A percentile compares a stretch with the other conserved stretches of the same genome.
These are phyloP conservation scores for Madurella fahalii DNA, from an alignment of 2,329 filamentous ascomycete genomes.

Conservation along the genomic window DNA sequence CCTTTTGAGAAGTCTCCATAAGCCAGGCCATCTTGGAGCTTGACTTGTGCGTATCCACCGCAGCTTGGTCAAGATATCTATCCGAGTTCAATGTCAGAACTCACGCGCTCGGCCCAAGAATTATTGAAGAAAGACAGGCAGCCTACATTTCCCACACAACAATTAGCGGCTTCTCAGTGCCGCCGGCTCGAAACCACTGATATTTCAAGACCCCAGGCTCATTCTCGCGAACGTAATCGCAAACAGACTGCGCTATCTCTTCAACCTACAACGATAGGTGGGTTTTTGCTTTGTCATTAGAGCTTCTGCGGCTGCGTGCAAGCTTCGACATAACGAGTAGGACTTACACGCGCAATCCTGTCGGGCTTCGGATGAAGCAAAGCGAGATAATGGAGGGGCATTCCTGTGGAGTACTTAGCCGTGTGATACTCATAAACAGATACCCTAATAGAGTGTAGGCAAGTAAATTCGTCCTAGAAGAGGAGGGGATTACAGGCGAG, in stretches of 20 bases:
- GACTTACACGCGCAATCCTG: slow-evolving; percentile 14
- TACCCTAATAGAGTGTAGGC: no score
- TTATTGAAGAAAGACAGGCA: neutral
- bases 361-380: slow-evolving; percentile 18
- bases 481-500: no score
- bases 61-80: slow-evolving; percentile 19
- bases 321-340: no score
- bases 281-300: neutral
- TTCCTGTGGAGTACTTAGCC: slow-evolving; percentile 1
- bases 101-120: no score
- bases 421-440: no score
- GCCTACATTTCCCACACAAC: slow-evolving; percentile 18
- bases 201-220: slow-evolving; percentile 19
- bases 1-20: slow-evolving; percentile 9
- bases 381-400: slow-evolving; percentile 12
- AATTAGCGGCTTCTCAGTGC: slow-evolving; percentile 13
- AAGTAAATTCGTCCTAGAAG: no score
- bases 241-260: slow-evolving; percentile 11
- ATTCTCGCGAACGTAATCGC: slow-evolving; percentile 17
- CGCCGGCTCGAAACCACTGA: slow-evolving; percentile 14
- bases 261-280: slow-evolving; percentile 8
- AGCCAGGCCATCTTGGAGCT: slow-evolving; percentile 15
- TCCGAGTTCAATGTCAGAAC: neutral
- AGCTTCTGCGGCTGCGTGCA: no score
- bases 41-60: slow-evolving; percentile 15